A percentile compares a stretch with the other conserved stretches of the same genome.
Evolutionary conservation across 805 yeast species (phyloP).

Genomic region (Yarrowia sp.): DNA sequence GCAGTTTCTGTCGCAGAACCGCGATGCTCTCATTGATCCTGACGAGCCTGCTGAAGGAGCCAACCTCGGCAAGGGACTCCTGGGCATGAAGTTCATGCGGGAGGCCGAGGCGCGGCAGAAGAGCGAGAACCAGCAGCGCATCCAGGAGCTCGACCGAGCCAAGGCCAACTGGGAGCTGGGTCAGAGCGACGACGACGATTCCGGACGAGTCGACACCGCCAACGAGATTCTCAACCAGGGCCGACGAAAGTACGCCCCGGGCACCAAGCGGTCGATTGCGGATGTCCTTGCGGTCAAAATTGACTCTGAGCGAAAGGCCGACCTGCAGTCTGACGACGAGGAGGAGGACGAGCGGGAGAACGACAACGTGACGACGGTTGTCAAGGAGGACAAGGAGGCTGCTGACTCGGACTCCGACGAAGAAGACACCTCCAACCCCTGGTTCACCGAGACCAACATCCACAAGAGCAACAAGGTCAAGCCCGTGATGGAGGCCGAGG

Average conservation of each 20-base stretch:
- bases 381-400: not conserved
- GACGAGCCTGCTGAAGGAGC: conserved; percentile 34
- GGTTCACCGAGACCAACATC: conserved; percentile 44
- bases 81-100: conserved; percentile 94
- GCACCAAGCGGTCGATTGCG: conserved; percentile 44
- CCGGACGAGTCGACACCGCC: conserved; percentile 45
- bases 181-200: conserved; percentile 41
- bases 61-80: conserved; percentile 77
- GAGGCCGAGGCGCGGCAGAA: conserved; percentile 75
- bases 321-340: conserved; percentile 9
- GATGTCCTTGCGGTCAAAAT: conserved; percentile 32
- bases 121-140: conserved; percentile 54
- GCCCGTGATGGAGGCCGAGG: conserved; percentile 46
- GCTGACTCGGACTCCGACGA: conserved; percentile 20
- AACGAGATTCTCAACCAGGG: conserved; percentile 59
- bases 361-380: not conserved
- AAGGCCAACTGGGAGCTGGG: conserved; percentile 45
- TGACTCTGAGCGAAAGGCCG: conserved; percentile 31
- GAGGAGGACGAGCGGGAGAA: not conserved
- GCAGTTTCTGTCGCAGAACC: conserved; percentile 37
- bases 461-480: conserved; percentile 49
- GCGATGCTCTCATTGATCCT: conserved; percentile 35
- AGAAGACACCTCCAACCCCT: conserved; percentile 38
- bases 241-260: conserved; percentile 75
- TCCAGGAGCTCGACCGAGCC: conserved; percentile 52